Conservation (phyloP, 257 asterid species). For the Mitragyna speciosa region DNA sequence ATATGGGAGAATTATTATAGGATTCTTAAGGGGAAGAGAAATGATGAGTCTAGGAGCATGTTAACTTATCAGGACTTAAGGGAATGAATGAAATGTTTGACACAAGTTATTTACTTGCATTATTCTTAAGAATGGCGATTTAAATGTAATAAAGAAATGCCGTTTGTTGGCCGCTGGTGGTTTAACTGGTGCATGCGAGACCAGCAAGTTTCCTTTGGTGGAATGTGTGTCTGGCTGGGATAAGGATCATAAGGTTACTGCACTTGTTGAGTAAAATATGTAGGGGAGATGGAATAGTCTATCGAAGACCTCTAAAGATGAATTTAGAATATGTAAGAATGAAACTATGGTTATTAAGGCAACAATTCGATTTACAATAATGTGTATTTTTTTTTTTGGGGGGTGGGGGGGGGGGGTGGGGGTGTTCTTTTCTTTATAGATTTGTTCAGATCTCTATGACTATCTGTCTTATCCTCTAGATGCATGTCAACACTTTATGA, state of each 20-base stretch:
- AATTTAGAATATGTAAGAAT: neutral
- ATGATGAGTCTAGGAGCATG: neutral
- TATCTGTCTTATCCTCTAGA: too few relatives aligned
- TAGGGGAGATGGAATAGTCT: neutral
- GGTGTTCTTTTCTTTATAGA: too few relatives aligned
- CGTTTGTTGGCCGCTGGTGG: neutral
- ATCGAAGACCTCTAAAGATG: neutral
- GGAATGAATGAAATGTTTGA: neutral
- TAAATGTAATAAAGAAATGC: neutral
- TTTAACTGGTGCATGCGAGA: neutral
- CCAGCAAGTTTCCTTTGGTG: neutral
- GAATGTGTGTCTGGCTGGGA: neutral
- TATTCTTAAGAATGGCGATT: neutral
- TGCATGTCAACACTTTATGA: too few relatives aligned
- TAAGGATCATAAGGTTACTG: neutral
- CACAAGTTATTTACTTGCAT: neutral
- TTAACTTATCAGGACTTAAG: neutral
- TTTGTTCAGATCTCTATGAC: too few relatives aligned
- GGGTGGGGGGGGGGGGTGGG: too few relatives aligned
- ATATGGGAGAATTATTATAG: neutral
- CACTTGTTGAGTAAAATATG: neutral
- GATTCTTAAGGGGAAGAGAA: neutral
- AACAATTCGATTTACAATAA: too few relatives aligned
- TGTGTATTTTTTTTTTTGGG: too few relatives aligned
- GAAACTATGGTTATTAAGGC: neutral